Conservation (phyloP, 2,329 filamentous ascomycete genomes). For the Pestalotiopsis sp. region DNA sequence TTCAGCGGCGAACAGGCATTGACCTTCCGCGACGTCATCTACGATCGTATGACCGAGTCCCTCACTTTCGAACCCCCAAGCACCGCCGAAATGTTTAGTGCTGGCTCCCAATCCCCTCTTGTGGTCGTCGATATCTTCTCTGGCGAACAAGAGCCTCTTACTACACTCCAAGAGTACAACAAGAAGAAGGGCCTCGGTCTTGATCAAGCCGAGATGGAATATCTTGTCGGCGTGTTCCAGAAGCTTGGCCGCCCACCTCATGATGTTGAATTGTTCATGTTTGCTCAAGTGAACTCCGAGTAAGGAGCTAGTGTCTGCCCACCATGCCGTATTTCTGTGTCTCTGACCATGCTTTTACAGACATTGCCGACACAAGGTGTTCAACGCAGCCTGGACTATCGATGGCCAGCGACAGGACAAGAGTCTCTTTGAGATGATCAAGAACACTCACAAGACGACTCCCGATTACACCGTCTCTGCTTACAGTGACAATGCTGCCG, state of each 20-base stretch:
- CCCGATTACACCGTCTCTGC: conserved; percentile 88
- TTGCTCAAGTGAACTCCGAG: conserved; percentile 98
- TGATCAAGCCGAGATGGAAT: conserved; percentile 87
- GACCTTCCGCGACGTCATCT: conserved; percentile 69
- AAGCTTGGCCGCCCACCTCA: conserved; percentile 63
- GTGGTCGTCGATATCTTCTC: conserved; percentile 76
- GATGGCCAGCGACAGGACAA: conserved; percentile 79
- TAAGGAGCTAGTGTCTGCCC: conserved; percentile 47
- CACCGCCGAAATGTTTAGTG: conserved; percentile 77
- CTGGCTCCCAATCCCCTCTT: conserved; percentile 63
- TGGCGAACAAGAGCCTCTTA: conserved; percentile 64
- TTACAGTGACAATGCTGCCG: conserved; percentile 98
- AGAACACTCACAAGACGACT: conserved; percentile 85
- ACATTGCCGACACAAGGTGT: conserved; percentile 76
- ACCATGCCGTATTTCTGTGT: conserved; percentile 65
- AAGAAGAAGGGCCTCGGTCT: conserved; percentile 81
- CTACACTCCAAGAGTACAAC: conserved; percentile 82
- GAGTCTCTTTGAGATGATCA: conserved; percentile 93
- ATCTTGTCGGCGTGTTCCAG: conserved; percentile 84
- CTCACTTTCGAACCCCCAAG: conserved; percentile 70
- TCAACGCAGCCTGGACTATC: conserved; percentile 96
- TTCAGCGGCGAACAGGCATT: conserved; percentile 51
- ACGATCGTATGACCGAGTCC: conserved; percentile 95
- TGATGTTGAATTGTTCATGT: conserved; percentile 98
- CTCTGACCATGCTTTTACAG: conserved; percentile 73